Conservation (phyloP, 2,329 filamentous ascomycete genomes). For the Colletotrichum endophyticum region DNA sequence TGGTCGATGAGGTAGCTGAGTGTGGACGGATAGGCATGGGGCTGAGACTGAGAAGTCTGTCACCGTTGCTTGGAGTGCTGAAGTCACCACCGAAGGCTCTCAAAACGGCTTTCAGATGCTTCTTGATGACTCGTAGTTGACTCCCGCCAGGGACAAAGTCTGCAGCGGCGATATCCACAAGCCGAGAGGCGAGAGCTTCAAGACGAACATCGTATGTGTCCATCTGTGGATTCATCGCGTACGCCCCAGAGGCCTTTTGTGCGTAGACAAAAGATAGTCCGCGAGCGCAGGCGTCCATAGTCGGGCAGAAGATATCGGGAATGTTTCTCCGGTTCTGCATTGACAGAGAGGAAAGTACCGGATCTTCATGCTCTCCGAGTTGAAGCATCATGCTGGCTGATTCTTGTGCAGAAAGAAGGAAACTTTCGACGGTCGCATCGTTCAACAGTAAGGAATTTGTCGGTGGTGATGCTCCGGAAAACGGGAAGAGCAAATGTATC, state of each 20-base stretch:
- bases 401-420: not conserved
- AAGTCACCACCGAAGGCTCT: not conserved
- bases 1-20: not conserved
- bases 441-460: not conserved
- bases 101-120: not conserved
- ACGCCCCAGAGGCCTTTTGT: not conserved
- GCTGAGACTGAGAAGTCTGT: not conserved
- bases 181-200: not conserved
- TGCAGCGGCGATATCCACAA: not conserved
- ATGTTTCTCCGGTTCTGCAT: not conserved
- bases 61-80: not conserved
- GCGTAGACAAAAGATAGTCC: not conserved
- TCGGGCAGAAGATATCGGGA: not conserved
- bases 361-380: not conserved
- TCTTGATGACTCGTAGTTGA: not conserved
- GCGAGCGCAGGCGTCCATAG: not conserved
- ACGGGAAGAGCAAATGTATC: not conserved
- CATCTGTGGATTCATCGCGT: not conserved
- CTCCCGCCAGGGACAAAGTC: not conserved
- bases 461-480: not conserved
- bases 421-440: not conserved
- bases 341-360: fast-evolving
- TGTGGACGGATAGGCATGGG: not conserved
- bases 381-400: not conserved
- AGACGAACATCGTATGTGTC: not conserved